phyloP scores from a whole-genome alignment of 1,284 basidiomycete species.

The Leucoagaricus sp. region DNA sequence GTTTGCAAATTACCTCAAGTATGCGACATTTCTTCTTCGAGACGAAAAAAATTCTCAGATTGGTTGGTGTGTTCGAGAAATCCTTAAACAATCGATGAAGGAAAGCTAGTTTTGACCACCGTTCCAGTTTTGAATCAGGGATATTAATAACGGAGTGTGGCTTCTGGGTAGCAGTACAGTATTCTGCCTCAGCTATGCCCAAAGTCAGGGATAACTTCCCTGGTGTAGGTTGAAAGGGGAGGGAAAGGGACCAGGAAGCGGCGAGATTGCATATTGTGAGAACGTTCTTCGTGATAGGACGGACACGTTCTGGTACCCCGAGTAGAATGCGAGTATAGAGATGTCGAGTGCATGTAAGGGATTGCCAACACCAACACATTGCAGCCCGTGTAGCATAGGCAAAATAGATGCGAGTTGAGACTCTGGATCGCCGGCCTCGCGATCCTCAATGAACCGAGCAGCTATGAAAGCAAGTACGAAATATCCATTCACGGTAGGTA shows the following conservation, averaged over 20 bases:
- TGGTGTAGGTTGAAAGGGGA: neutral
- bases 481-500: neutral
- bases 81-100: slow-evolving; percentile 5
- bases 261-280: neutral
- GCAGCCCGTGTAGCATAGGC: neutral
- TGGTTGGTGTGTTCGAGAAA: neutral
- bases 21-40: neutral
- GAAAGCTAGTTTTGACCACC: neutral
- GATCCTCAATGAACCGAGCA: neutral
- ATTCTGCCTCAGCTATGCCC: neutral
- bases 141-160: neutral
- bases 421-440: neutral
- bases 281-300: neutral
- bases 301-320: neutral
- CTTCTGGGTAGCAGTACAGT: neutral
- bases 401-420: neutral
- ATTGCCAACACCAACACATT: neutral
- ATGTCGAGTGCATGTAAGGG: neutral
- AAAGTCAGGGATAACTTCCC: neutral
- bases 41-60: neutral
- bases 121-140: neutral
- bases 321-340: neutral
- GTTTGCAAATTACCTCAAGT: neutral
- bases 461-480: neutral
- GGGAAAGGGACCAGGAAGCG: too few species aligned